Evolutionary conservation across 495 filamentous ascomycete species (phyloP).

Genomic region (Tuber brumale): DNA sequence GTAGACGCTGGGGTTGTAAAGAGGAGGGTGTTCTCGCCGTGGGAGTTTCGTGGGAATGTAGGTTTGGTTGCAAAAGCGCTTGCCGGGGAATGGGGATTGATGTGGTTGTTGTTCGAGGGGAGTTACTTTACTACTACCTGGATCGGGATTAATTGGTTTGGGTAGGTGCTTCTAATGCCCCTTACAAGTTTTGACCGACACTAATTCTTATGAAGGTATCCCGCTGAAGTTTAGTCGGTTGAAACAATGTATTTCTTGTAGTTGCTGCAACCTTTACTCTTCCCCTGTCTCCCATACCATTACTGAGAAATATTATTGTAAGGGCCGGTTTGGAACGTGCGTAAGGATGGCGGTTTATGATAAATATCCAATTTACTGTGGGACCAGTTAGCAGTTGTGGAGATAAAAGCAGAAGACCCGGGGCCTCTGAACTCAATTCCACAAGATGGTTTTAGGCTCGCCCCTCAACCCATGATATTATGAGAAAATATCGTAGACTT

Average conservation of each 20-base stretch:
- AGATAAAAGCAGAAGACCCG: background rate
- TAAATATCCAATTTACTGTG: background rate
- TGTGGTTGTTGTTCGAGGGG: slow-evolving; percentile 37
- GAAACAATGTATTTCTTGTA: background rate
- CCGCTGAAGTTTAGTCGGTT: background rate
- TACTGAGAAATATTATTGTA: background rate
- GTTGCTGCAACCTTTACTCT: background rate
- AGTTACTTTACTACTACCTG: slow-evolving; percentile 33
- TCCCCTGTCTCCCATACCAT: background rate
- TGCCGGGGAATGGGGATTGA: slow-evolving; percentile 37
- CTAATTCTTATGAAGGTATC: background rate
- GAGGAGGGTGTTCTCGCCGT: slow-evolving; percentile 22
- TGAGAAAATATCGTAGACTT: no score
- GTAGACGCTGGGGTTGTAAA: slow-evolving; percentile 8
- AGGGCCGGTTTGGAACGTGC: background rate
- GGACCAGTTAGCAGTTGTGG: no score
- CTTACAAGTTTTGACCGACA: background rate
- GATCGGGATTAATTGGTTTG: slow-evolving; percentile 37
- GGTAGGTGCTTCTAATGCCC: slow-evolving; percentile 12
- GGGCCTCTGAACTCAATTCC: background rate
- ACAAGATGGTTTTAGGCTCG: no score
- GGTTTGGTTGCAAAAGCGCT: slow-evolving; percentile 30
- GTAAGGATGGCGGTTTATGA: background rate
- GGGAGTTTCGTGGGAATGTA: slow-evolving; percentile 25
- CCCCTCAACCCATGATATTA: no score